A percentile compares a stretch with the other conserved stretches of the same genome.
phyloP scores from a whole-genome alignment of 345 rosid species.

The Psidium friedrichsthalianum region DNA sequence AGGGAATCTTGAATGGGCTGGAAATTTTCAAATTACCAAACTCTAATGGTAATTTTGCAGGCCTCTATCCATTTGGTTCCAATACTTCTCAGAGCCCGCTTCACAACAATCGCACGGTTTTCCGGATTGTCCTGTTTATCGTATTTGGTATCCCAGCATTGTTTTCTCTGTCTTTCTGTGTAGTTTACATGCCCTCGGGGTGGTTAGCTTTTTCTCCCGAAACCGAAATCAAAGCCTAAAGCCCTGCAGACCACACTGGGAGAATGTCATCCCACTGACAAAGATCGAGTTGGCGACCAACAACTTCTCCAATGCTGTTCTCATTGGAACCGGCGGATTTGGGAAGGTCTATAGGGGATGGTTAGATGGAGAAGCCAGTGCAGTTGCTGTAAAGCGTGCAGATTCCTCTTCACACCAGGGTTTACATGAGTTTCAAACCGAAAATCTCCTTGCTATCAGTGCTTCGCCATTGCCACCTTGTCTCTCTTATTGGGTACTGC shows the following conservation, averaged over 20 bases:
- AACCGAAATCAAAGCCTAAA: neutral
- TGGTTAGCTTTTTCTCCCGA: neutral
- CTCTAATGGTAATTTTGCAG: constrained; percentile 12
- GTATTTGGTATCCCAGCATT: neutral
- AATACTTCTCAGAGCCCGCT: neutral
- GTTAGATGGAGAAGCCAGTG: constrained; percentile 7
- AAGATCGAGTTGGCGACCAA: constrained; percentile 17
- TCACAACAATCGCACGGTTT: neutral
- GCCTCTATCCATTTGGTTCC: constrained; percentile 5
- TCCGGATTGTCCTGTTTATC: neutral
- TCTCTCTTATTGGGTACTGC: constrained; percentile 28
- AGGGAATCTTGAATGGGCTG: constrained; percentile 22
- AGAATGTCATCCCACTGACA: constrained; percentile 13
- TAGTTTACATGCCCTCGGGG: neutral
- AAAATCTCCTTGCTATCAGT: constrained; percentile 31
- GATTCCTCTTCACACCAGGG: constrained; percentile 24
- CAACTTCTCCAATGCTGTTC: constrained; percentile 7
- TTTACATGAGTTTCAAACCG: constrained; percentile 22
- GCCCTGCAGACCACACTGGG: neutral
- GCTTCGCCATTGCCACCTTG: constrained; percentile 24
- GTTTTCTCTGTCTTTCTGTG: neutral
- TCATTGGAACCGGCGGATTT: constrained; percentile 27
- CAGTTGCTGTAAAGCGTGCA: constrained; percentile 31
- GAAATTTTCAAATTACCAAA: constrained; percentile 21
- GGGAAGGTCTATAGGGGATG: constrained; percentile 27